phyloP scores from a whole-genome alignment of 352 stramenopile genomes.

The Phytophthora citricola region DNA sequence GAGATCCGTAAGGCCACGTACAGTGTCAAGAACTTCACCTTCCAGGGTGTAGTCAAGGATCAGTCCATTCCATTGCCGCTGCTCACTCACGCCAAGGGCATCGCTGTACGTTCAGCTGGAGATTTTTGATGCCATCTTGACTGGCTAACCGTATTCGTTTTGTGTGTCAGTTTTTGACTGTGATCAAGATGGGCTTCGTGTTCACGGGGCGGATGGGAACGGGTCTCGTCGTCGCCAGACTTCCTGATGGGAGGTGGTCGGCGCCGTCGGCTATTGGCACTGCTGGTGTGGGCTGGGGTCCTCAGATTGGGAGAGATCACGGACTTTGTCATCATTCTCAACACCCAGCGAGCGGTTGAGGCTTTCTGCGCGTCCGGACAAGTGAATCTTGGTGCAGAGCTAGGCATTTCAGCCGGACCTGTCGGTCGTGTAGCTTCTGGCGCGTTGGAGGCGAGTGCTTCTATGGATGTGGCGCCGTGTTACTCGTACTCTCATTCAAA shows the following conservation, averaged over 20 bases:
- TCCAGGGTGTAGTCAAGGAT: slow-evolving; percentile 89
- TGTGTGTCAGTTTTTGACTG: slow-evolving; percentile 85
- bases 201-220: slow-evolving; percentile 89
- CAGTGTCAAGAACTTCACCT: slow-evolving; percentile 93
- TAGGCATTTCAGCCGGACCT: slow-evolving; percentile 88
- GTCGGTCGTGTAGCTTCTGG: slow-evolving; percentile 89
- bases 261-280: slow-evolving; percentile 95
- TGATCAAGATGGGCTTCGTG: slow-evolving; percentile 92
- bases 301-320: slow-evolving; percentile 93
- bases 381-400: slow-evolving; percentile 91
- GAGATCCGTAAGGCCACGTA: slow-evolving; percentile 95
- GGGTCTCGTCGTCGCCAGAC: slow-evolving; percentile 92
- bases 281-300: slow-evolving; percentile 89
- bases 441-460: slow-evolving; percentile 73
- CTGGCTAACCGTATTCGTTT: slow-evolving; percentile 2
- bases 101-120: slow-evolving; percentile 64
- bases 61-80: slow-evolving; percentile 90
- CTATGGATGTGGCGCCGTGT: slow-evolving; percentile 86
- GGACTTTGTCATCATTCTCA: slow-evolving; percentile 95
- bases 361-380: slow-evolving; percentile 88
- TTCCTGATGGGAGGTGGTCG: slow-evolving; percentile 95
- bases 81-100: slow-evolving; percentile 89
- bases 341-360: slow-evolving; percentile 87
- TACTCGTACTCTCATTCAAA: slow-evolving; percentile 94
- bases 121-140: not conserved